phyloP scores from a whole-genome alignment of 768 basidiomycete genomes.

The Suillus spraguei region DNA sequence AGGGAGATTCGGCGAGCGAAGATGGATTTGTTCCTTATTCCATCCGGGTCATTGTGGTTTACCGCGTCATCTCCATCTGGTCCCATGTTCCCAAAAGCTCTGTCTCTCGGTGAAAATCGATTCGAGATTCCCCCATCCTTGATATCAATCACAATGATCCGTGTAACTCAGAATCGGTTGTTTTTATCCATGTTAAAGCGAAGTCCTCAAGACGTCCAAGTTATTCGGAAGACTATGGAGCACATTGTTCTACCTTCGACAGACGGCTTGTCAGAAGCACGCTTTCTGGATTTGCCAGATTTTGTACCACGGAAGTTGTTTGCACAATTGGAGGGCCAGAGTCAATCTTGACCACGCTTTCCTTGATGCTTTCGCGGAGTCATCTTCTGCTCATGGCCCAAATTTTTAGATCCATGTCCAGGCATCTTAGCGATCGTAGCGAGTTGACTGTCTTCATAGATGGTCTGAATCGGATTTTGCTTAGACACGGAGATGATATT shows the following conservation, averaged over 20 bases:
- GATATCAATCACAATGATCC: constrained; percentile 60
- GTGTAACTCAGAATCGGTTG: constrained; percentile 71
- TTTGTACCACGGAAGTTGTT: constrained; percentile 45
- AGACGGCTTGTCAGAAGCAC: constrained; percentile 30
- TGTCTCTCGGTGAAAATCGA: constrained; percentile 38
- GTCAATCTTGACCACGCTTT: constrained; percentile 43
- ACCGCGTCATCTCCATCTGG: constrained; percentile 52
- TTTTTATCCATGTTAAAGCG: constrained; percentile 65
- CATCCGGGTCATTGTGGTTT: constrained; percentile 75
- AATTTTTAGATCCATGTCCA: constrained; percentile 70
- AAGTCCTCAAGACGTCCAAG: constrained; percentile 67
- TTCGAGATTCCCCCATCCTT: constrained; percentile 46
- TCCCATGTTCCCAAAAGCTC: constrained; percentile 61
- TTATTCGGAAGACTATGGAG: constrained; percentile 65
- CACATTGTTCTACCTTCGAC: constrained; percentile 59
- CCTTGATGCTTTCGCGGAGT: constrained; percentile 66
- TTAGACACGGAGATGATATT: constrained; percentile 70
- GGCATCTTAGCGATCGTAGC: constrained; percentile 68
- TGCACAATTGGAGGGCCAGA: constrained; percentile 16
- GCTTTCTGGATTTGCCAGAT: constrained; percentile 44
- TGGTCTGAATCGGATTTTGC: constrained; percentile 68
- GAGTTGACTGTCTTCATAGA: constrained; percentile 70
- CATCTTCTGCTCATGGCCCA: constrained; percentile 70
- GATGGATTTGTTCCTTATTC: constrained; percentile 66
- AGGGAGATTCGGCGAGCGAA: constrained; percentile 75